Evolutionary conservation across 768 basidiomycete genomes (phyloP), one percentile per base, ranked within the genome.

Genomic region (Leucosporidium scottii): DNA sequence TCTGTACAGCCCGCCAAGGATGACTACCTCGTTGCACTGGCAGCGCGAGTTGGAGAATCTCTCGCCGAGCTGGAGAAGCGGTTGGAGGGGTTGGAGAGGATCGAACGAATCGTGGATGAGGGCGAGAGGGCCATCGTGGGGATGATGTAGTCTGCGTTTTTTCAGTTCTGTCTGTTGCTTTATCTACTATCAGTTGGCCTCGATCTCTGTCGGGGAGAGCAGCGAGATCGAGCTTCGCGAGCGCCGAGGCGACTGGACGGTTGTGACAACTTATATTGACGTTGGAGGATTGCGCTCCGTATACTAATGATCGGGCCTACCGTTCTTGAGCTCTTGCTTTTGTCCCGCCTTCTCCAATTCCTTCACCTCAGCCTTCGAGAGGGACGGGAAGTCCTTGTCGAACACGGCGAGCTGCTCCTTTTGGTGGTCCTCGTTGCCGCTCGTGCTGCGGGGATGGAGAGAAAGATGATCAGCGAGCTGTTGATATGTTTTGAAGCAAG

Each of bases 351-450:
- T 57, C 18, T 31, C 28, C 30, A 57, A 21, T 12, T 57, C 20
- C 55, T 57, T 57, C 30, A 34, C 23, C 55, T 57, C 55, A 5
- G 6, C 28, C 55, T 57, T 57, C 7, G 30, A 20, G 20, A 57
- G 30, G 4, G 28, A 28, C 3, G 55, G 55, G 55, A 57, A 57
- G 28, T 56, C 55, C 55, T 56, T 28, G 18, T 10, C 48, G n/a
- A 61, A 61, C 8, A 61, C 59, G 28, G 30, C 47, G 10, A 61
- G 48, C 48, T 61, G 59, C 28, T 61, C 59, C 48, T 10, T 34
- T 36, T 61, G 59, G 15, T 48, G 25, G 13, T n/a, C 30, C 47
- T 20, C 20, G 21, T 61, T 49, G 20, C 59, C 59, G 21, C 59
- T 61, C 17, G 59, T 61, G 5, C 59, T 61, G 59, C 25, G 1